Evolutionary conservation across 1,284 basidiomycete species (phyloP), one percentile per base, ranked within the genome.

Genomic region (Marasmius oreades): DNA sequence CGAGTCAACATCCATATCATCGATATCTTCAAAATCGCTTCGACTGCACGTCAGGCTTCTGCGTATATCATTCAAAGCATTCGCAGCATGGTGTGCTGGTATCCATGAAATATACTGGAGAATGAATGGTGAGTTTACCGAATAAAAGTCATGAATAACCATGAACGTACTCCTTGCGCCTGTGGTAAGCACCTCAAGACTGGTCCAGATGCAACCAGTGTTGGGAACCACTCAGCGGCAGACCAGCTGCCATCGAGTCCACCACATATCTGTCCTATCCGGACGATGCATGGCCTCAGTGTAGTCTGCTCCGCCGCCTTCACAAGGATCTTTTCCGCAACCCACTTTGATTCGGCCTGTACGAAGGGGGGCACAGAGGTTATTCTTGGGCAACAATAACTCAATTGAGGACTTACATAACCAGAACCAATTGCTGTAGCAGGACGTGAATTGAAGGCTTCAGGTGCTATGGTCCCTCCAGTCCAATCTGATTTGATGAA

Each of bases 261-360:
- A 12, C 58, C 58, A 23, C 34, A 61, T 5, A 67, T 52, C 51
- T 69, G 67, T 14, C 66, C 66, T 3, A 68, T 51, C 18, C 67
- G 63, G n/a, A 68, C 60, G 12, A 62, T 58, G 23, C 54, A 54
- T 5, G 61, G 33, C 12, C 44, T 51, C 5, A 69, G 55, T n/a
- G 47, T 14, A 5, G 59, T 60, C 36, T 56, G 37, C 24, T 60
- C 55, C 5, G 60, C 48, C 3, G 66, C 62, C 16, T 53, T 55
- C 16, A 55, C 39, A 8, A 68, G 53, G n/a, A 68, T 45, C 7
- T 44, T 59, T 52, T 70, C 69, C 0, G 63, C 61, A 22, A 67
- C 59, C 64, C 65, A 69, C 55, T 69, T 69, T 23, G 63, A 61
- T 52, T 64, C 63, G 5, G 62, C 55, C 47, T 50, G 18, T 18